Evolutionary conservation across 768 basidiomycete genomes (phyloP), one percentile per base, ranked within the genome.

Genomic region (Trametes meyenii): DNA sequence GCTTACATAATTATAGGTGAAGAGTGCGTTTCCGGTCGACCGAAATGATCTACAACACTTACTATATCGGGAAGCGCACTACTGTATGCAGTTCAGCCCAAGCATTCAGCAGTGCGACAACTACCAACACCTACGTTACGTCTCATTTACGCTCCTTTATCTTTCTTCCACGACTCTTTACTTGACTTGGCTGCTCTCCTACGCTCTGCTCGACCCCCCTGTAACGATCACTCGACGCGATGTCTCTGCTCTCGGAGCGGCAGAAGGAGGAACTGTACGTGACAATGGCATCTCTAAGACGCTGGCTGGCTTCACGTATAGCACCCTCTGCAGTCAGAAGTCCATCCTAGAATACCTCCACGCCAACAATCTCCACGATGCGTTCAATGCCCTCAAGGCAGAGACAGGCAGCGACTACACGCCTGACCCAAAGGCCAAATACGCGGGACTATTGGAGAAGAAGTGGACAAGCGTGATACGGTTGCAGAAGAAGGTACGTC

Each of bases 401-500:
- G 83, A 86, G 61, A 74, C 81, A 35, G 79, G 81, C 58, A 71
- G 82, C 26, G 85, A 87, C 61, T 91, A 89, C 72, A 80, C 82
- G 3, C 91, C 90, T 16, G 94, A 96, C 78, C 86, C 92, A 23
- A 94, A 91, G 72, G 86, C 92, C 52, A 90, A 92, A 73, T 89
- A 87, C 69, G 86, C 87, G 1, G 95, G 94, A 1, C 77, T 98
- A 58, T 77, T 98, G 62, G 96, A 94, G 79, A 96, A 96, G 87
- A 98, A 98, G 75, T 98, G 96, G 96, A 96, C 93, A 50, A 92
- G 90, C 70, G 94, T 97, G 36, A 96, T 98, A 60, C 84, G 96
- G 66, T 75, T 98, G 72, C 96, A 98, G 79, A 93, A 96, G 82
- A 96, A 96, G 87, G 94, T 89, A 62, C 64, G 70, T 44, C 23